Conservation (phyloP, 2,329 filamentous ascomycete genomes). For the Apiospora kogelbergensis region DNA sequence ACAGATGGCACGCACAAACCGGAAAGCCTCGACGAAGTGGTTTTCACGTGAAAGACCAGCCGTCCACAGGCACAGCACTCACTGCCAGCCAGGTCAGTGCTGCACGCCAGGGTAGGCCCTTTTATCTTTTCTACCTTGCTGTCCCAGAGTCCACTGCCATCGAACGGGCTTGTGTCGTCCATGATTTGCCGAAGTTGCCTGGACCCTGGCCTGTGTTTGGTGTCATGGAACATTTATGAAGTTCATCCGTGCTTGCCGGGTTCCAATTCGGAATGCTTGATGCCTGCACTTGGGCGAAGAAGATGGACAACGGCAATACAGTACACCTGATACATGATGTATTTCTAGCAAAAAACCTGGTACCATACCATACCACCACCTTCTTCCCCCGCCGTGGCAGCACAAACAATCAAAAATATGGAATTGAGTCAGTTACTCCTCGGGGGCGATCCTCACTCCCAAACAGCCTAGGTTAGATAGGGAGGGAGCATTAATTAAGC, state of each 20-base stretch:
- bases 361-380: not conserved
- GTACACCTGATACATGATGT: not conserved
- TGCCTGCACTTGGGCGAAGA: not conserved
- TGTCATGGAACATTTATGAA: constrained; percentile 4
- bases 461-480: constrained; percentile 7
- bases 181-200: constrained; percentile 5
- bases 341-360: not conserved
- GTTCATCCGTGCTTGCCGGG: constrained; percentile 5
- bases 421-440: not conserved
- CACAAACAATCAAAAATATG: not conserved
- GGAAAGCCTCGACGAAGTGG: not conserved
- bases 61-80: not conserved
- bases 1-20: not conserved
- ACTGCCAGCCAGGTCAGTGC: no score
- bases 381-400: not conserved
- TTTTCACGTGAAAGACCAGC: constrained; percentile 1
- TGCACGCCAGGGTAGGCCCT: no score
- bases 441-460: not conserved
- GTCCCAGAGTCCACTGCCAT: not conserved
- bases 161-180: not conserved
- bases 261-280: not conserved
- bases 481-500: not conserved
- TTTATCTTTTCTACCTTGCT: no score
- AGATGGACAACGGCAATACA: not conserved
- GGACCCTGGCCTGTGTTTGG: constrained; percentile 3